Evolutionary conservation across 352 stramenopile species (phyloP).

Genomic region (Phytophthora quininea): DNA sequence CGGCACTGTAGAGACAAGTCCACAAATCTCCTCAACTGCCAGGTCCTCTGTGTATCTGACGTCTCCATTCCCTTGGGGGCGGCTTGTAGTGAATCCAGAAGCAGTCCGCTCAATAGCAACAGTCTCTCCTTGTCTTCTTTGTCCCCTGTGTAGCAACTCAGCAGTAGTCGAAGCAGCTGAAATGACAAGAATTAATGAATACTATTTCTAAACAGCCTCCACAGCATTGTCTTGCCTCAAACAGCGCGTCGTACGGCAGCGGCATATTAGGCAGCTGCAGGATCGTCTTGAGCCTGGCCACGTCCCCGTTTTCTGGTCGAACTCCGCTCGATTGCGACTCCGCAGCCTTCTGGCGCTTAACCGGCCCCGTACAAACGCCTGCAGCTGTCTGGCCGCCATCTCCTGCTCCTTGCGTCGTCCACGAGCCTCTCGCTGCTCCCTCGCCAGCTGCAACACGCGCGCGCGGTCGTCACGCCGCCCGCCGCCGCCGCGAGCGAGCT

Average conservation of each 20-base stretch:
- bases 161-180: constrained; percentile 48
- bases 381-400: constrained; percentile 34
- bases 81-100: constrained; percentile 29
- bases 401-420: constrained; percentile 47
- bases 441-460: constrained; percentile 64
- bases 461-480: constrained; percentile 40
- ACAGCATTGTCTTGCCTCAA: constrained; percentile 39
- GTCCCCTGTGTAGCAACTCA: constrained; percentile 46
- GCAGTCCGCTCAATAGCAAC: constrained; percentile 28
- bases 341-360: constrained; percentile 24
- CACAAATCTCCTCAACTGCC: constrained; percentile 47
- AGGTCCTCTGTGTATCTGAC: constrained; percentile 27
- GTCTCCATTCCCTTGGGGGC: constrained; percentile 26
- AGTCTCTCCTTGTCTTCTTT: constrained; percentile 37
- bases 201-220: constrained; percentile 1
- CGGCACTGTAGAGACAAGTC: constrained; percentile 55
- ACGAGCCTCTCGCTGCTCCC: constrained; percentile 48
- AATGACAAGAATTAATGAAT: constrained; percentile 1
- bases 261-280: constrained; percentile 56
- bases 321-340: constrained; percentile 30
- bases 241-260: constrained; percentile 55
- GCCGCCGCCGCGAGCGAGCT: constrained; percentile 39
- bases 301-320: constrained; percentile 66
- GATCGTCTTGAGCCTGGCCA: constrained; percentile 56
- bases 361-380: constrained; percentile 53